Conservation (phyloP, 352 stramenopile species). For the Pythium aristosporum region DNA sequence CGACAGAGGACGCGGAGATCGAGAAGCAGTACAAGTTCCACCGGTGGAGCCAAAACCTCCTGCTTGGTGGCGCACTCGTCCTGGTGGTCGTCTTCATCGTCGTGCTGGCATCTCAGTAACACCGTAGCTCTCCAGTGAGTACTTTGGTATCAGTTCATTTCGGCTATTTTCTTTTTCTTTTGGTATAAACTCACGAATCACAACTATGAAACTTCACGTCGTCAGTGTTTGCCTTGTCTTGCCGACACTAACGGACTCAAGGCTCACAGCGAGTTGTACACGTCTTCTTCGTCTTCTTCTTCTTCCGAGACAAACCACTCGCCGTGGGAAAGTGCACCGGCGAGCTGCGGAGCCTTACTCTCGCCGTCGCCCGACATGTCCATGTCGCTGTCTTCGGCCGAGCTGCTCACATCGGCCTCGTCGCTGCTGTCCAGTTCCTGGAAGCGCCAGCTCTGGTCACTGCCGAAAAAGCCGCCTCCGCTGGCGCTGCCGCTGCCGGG, state of each 20-base stretch:
- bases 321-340: constrained; percentile 27
- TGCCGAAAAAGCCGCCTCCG: background rate
- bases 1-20: constrained; percentile 19
- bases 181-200: constrained; percentile 1
- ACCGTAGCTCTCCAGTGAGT: background rate
- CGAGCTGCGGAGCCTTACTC: constrained; percentile 14
- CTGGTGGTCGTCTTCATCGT: constrained; percentile 4
- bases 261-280: constrained; percentile 5
- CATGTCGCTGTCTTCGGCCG: constrained; percentile 33
- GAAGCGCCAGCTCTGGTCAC: constrained; percentile 28
- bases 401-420: constrained; percentile 32
- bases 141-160: background rate
- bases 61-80: constrained; percentile 1
- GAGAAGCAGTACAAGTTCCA: constrained; percentile 18
- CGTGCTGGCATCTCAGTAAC: background rate
- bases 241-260: background rate
- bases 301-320: constrained; percentile 29
- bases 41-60: constrained; percentile 10
- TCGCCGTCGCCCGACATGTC: constrained; percentile 19
- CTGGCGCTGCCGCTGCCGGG: background rate
- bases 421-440: constrained; percentile 33
- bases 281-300: constrained; percentile 18
- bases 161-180: background rate
- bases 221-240: background rate
- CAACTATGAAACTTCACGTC: background rate